phyloP scores from a whole-genome alignment of 2,329 filamentous ascomycete species.

The Beauveria sp. region DNA sequence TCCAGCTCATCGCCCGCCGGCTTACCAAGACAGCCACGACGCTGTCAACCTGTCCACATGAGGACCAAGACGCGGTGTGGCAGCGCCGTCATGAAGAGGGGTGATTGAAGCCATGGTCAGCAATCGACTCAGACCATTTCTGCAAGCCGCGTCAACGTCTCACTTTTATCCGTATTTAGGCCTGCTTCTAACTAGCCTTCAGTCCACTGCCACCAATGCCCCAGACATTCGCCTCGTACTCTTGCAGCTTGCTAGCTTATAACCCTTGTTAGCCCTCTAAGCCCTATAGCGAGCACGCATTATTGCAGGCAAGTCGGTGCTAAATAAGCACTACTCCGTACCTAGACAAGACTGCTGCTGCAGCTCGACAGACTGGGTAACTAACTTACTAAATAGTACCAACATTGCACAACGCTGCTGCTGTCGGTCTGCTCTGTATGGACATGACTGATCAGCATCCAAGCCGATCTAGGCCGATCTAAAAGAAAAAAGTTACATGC shows the following conservation, averaged over 20 bases:
- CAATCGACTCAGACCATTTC: background rate
- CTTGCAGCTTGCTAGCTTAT: background rate
- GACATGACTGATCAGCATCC: too few relatives aligned
- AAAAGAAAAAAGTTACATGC: too few relatives aligned
- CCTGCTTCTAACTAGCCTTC: background rate
- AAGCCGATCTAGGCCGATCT: too few relatives aligned
- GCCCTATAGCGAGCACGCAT: background rate
- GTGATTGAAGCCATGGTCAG: background rate
- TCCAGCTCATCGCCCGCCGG: background rate
- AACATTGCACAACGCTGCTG: too few relatives aligned
- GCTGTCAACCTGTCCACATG: conserved; percentile 8
- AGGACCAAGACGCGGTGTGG: conserved; percentile 5
- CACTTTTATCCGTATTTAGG: background rate
- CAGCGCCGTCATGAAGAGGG: background rate
- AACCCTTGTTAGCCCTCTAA: background rate
- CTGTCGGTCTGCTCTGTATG: too few relatives aligned
- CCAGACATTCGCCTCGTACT: background rate
- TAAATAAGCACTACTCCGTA: background rate
- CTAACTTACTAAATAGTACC: too few relatives aligned
- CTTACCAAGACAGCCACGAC: conserved; percentile 5
- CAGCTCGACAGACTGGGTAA: too few relatives aligned
- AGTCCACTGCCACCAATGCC: background rate
- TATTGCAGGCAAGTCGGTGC: background rate
- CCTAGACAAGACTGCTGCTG: too few relatives aligned
- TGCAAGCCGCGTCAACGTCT: background rate